These are phyloP conservation scores for Pelagophyceae sp. DNA, from an alignment of 352 stramenopile species.

Conservation along the genomic window DNA sequence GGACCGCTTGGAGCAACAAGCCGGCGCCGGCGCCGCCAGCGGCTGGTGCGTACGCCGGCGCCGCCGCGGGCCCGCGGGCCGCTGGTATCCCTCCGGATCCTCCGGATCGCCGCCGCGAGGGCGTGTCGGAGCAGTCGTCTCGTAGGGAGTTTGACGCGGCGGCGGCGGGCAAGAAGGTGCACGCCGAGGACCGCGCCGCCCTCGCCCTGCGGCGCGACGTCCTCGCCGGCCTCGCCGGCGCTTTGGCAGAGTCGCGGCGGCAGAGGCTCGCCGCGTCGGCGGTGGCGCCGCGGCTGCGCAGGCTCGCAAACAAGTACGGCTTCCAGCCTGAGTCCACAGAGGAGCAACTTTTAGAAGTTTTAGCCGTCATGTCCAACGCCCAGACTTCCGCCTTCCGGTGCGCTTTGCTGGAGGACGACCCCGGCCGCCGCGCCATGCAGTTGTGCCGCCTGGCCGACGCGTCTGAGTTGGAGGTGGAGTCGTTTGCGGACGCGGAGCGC, in stretches of 20 bases:
- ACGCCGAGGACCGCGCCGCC: not conserved
- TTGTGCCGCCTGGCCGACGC: constrained; percentile 35
- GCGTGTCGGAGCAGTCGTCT: not conserved
- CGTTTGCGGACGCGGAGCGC: constrained; percentile 68
- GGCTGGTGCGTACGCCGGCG: not conserved
- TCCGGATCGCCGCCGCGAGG: not conserved
- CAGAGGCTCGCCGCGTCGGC: not conserved
- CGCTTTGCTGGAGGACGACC: constrained; percentile 15
- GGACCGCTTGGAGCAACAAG: not conserved
- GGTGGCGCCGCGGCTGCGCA: not conserved
- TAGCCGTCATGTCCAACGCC: not conserved
- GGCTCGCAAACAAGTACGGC: not conserved
- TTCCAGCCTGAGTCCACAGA: not conserved
- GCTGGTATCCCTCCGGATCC: not conserved
- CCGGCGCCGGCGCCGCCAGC: not conserved
- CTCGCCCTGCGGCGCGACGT: not conserved
- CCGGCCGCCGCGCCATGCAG: not conserved
- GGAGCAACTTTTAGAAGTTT: not conserved
- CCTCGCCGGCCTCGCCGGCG: not conserved
- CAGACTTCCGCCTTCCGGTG: constrained; percentile 10
- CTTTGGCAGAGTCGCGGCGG: not conserved
- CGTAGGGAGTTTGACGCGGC: not conserved
- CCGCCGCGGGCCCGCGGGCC: no score
- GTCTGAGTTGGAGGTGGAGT: constrained; percentile 69
- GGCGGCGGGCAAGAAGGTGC: not conserved